Percentiles rank a stretch among this genome's conserved stretches.
phyloP scores from a whole-genome alignment of 768 basidiomycete species.

The Fomitopsis pulvina region DNA sequence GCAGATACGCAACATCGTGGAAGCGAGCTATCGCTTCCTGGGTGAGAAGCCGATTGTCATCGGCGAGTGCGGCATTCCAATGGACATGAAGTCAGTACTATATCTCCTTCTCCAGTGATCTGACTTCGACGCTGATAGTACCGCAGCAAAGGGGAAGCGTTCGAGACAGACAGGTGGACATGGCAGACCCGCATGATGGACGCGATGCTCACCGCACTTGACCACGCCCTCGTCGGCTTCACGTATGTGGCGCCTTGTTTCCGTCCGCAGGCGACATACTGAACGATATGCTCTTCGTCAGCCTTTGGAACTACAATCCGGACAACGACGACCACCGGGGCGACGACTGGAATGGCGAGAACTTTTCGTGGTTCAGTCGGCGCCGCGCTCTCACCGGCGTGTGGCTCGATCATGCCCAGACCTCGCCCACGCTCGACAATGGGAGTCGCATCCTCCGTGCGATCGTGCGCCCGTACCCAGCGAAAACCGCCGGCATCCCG shows the following conservation, averaged over 20 bases:
- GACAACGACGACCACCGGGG: slow-evolving; percentile 71
- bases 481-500: slow-evolving; percentile 86
- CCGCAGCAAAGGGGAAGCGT: slow-evolving; percentile 61
- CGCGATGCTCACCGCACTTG: slow-evolving; percentile 78
- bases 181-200: slow-evolving; percentile 96
- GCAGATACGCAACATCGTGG: slow-evolving; percentile 77
- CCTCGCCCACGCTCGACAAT: slow-evolving; percentile 67
- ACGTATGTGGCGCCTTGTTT: slow-evolving; percentile 51
- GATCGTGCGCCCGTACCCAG: slow-evolving; percentile 85
- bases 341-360: slow-evolving; percentile 94
- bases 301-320: slow-evolving; percentile 95
- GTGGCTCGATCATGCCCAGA: slow-evolving; percentile 52
- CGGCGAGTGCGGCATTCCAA: slow-evolving; percentile 92
- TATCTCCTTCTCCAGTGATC: background rate
- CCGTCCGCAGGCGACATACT: background rate
- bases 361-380: slow-evolving; percentile 90
- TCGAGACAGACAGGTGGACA: slow-evolving; percentile 62
- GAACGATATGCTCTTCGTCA: slow-evolving; percentile 23
- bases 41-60: slow-evolving; percentile 82
- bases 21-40: slow-evolving; percentile 58
- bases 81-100: slow-evolving; percentile 87
- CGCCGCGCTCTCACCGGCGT: slow-evolving; percentile 49
- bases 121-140: background rate
- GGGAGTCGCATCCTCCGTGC: slow-evolving; percentile 74
- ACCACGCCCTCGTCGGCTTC: slow-evolving; percentile 71